Base-by-base conservation (phyloP, 805 yeast genomes). In the Wickerhamomyces alni region DNA sequence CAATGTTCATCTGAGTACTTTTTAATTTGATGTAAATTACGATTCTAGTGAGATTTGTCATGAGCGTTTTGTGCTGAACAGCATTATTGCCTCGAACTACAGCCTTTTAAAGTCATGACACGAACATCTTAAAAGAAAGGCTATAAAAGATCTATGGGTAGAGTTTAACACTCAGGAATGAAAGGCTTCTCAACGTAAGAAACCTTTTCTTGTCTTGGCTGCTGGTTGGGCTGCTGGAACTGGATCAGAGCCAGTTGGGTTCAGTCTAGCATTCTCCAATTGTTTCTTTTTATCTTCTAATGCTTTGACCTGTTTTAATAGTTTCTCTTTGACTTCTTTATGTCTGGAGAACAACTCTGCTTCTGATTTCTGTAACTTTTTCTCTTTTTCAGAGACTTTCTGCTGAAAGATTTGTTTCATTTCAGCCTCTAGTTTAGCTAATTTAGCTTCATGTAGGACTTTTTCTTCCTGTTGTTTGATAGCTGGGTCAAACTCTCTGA, bases 331-430 rank as follows among this genome's bases (percentile, higher is more conserved):
- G 91, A 91, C 89, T 64, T 93, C 98, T 65, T 87, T 87, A 66
- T 93, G 99, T 63, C 94, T 82, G 30, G 93, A 77, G 62, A 91
- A 91, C 58, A 93, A 75, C 65, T 93, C 99, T 42, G 95, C 93
- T 69, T 93, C 99, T 35, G 96, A 87, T 67, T 87, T 86, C 69
- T 89, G 96, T 59, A 93, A 76, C 69, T 91, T 91, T 75, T 88
- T 87, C 66, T 93, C 99, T 79, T 93, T 94, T 66, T 89, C 96
- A 43, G 83, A 70, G 25, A 93, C 99, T 70, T 93, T 93, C 58
- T 86, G 93, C 67, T 89, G 95, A 79, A 93, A 93, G 40, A 93
- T 95, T 21, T 81, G 73, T 69, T 91, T 89, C 97, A 93, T 88
- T 66, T 93, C 98, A 30, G 87, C 77, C 69, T 93, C 98, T 82